Conservation (phyloP, 177 flowering plant species). For the Vitis hybrid region DNA sequence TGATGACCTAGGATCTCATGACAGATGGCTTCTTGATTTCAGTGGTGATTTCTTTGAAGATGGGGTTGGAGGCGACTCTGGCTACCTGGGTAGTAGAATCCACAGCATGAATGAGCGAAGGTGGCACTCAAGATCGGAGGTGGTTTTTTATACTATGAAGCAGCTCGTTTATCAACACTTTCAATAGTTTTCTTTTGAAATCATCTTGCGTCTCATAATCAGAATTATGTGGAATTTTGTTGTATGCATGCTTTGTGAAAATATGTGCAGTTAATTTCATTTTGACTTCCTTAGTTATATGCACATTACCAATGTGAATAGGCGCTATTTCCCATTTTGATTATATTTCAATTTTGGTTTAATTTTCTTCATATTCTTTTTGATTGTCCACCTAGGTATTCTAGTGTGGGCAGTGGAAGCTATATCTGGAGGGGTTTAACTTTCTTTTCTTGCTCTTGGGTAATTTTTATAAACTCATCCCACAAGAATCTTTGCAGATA, state of each 20-base stretch:
- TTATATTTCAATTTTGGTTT: too few relatives aligned
- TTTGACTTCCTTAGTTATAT: background rate
- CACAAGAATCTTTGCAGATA: conserved; percentile 38
- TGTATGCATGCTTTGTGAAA: too few relatives aligned
- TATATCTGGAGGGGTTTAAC: too few relatives aligned
- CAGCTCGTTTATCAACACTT: too few relatives aligned
- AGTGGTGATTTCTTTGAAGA: conserved; percentile 52
- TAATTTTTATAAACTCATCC: background rate
- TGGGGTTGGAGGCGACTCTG: conserved; percentile 43
- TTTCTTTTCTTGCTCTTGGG: background rate
- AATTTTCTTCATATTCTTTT: too few relatives aligned
- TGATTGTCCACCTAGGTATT: too few relatives aligned
- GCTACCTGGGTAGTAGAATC: conserved; percentile 42
- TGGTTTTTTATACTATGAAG: conserved; percentile 13
- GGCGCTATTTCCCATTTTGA: background rate
- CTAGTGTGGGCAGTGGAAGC: too few relatives aligned
- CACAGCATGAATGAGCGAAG: conserved; percentile 42
- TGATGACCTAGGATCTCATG: conserved; percentile 51
- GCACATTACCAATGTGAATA: background rate
- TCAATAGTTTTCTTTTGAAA: too few relatives aligned
- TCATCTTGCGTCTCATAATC: background rate
- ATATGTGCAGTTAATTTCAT: too few relatives aligned
- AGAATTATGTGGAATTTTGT: too few relatives aligned
- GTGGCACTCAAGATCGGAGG: conserved; percentile 75
- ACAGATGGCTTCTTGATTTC: conserved; percentile 75